Percentiles rank a stretch among this genome's conserved stretches.
phyloP scores from a whole-genome alignment of 768 basidiomycete genomes.

The Dictyophora rubrovolvata region DNA sequence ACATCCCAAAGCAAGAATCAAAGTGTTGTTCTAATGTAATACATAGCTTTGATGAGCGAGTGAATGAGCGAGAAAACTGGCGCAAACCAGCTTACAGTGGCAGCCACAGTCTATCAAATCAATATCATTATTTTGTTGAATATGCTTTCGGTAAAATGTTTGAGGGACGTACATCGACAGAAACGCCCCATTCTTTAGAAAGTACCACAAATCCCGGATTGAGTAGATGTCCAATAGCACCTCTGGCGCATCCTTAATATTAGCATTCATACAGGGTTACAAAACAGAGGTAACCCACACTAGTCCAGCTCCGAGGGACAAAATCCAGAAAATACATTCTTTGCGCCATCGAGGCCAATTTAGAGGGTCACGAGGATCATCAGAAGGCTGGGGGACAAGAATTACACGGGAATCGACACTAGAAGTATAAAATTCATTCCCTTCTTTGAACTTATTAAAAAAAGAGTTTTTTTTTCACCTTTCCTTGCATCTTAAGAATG shows the following conservation, averaged over 20 bases:
- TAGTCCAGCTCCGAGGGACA: not conserved
- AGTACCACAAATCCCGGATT: conserved; percentile 29
- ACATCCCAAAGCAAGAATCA: not conserved
- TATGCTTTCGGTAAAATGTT: not conserved
- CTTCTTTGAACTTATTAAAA: no score
- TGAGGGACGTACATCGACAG: conserved; percentile 7
- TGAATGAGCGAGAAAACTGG: not conserved
- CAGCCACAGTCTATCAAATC: conserved; percentile 3
- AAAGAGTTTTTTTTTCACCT: not conserved
- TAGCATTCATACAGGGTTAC: not conserved
- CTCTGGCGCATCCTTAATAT: conserved; percentile 3
- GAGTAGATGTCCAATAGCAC: conserved; percentile 12
- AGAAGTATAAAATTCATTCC: no score
- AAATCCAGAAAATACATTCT: conserved; percentile 33
- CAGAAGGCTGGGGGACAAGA: conserved; percentile 34
- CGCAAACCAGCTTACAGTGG: not conserved
- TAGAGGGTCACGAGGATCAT: conserved; percentile 30
- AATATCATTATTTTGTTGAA: not conserved
- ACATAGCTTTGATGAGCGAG: no score
- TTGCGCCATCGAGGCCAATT: conserved; percentile 39
- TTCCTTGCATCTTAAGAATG: not conserved
- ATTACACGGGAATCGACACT: conserved; percentile 21
- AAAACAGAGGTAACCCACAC: not conserved
- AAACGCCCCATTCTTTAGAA: conserved; percentile 30
- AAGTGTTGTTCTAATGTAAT: not conserved